These are phyloP conservation scores for Rhodotorula sp. DNA, from an alignment of 1,284 basidiomycete species.

Conservation along the genomic window DNA sequence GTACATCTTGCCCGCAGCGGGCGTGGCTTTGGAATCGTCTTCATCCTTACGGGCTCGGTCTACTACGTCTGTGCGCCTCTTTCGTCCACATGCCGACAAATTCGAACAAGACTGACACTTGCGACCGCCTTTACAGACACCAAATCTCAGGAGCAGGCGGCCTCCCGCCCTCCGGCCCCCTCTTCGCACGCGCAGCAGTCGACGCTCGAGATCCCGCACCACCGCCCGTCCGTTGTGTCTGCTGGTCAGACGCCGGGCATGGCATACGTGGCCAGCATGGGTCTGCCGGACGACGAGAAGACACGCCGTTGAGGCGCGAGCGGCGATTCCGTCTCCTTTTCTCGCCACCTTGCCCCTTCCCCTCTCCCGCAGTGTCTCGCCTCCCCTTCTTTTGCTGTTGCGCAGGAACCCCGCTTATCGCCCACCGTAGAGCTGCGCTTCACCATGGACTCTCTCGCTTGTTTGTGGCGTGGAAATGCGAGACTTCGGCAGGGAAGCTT, in stretches of 20 bases:
- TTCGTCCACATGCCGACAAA: not conserved
- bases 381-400: not conserved
- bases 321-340: not conserved
- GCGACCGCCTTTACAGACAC: constrained; percentile 30
- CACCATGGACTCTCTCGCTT: not conserved
- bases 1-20: constrained; percentile 58
- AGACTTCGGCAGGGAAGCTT: not conserved
- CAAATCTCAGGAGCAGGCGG: constrained; percentile 43
- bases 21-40: constrained; percentile 72
- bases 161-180: constrained; percentile 1
- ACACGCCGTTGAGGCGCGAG: not conserved
- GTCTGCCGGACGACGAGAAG: constrained; percentile 7
- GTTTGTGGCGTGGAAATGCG: not conserved
- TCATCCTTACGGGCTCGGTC: constrained; percentile 75
- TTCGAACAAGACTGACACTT: not conserved
- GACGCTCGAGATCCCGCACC: not conserved
- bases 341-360: not conserved
- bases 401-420: not conserved
- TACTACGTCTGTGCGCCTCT: constrained; percentile 68
- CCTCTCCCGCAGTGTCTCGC: not conserved
- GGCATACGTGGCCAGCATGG: constrained; percentile 4
- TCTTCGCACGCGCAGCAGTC: not conserved
- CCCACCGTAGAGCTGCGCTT: not conserved
- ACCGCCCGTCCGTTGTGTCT: constrained; percentile 13
- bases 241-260: constrained; percentile 29